Evolutionary conservation across 768 basidiomycete genomes (phyloP).

Genomic region (Rhizopogon sp.): DNA sequence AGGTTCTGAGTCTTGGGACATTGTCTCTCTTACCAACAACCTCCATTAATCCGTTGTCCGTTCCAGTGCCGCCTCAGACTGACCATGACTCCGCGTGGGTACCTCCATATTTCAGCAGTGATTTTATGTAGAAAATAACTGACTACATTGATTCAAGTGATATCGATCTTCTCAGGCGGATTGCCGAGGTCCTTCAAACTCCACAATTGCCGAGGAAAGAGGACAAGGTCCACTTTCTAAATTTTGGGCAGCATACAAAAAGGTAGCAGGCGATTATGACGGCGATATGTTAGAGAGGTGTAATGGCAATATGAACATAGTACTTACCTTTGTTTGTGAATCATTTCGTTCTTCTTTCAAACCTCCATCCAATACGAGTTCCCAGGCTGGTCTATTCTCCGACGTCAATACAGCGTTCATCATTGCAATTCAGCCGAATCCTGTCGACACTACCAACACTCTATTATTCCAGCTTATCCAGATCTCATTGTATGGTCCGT

Average conservation of each 20-base stretch:
- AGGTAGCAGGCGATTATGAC: neutral
- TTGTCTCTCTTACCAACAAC: no score
- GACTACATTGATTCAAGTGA: no score
- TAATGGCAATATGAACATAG: neutral
- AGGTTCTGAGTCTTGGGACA: no score
- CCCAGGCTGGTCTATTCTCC: slow-evolving; percentile 12
- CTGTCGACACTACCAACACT: slow-evolving; percentile 6
- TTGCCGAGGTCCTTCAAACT: neutral
- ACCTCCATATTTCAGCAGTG: no score
- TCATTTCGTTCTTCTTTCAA: neutral
- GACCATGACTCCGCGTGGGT: no score
- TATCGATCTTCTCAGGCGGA: neutral
- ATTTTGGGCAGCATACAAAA: slow-evolving; percentile 1
- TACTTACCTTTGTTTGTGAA: neutral
- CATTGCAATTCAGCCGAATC: slow-evolving; percentile 8
- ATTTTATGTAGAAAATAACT: no score
- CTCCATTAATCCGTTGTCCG: no score
- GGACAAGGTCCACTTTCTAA: neutral
- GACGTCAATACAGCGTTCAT: slow-evolving; percentile 11
- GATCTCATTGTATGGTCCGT: neutral
- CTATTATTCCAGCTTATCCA: slow-evolving; percentile 9
- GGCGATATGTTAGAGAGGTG: neutral
- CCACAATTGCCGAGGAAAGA: neutral
- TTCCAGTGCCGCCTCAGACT: no score
- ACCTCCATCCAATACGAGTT: neutral